Evolutionary conservation across 805 yeast species (phyloP), one percentile per base, ranked within the genome.

Genomic region (Zygosaccharomyces pseudorouxii): DNA sequence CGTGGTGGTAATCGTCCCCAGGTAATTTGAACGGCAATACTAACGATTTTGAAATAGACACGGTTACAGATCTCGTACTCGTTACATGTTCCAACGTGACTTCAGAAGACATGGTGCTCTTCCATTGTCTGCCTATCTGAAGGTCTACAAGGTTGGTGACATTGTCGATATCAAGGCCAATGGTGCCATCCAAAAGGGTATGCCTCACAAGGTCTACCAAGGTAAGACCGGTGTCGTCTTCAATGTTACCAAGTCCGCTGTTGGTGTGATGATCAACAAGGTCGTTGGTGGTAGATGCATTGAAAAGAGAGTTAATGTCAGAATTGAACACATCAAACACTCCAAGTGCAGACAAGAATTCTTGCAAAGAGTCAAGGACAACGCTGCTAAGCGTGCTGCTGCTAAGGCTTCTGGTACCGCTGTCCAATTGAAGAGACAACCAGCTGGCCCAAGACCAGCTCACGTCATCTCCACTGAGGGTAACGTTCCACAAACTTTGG

Each of bases 121-220:
- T 72, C 83, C 96, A 63, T 79, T 93, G 82, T 87, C 97, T 65
- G 87, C 95, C 73, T 93, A 92, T 93, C 79, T 93, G 81, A 89
- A 88, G 86, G 79, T 82, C 73, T 93, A 93, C 95, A 89, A 83
- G 79, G 97, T 93, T 70, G 99, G 99, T 72, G 99, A 93, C 77
- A 92, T 93, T 69, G 99, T 93, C 71, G 99, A 93, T 78, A 90
- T 93, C 82, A 92, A 88, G 81, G 99, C 95, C 76, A 93, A 93
- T 76, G 97, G 97, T 83, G 82, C 99, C 65, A 81, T 90, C 82
- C 98, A 93, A 76, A 90, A 92, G 86, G 97, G 98, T 88, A 89
- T 93, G 97, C 99, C 99, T 76, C 96, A 89, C 89, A 93, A 93
- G 82, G 90, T 81, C 86, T 93, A 93, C 97, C 97, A 93, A 84